Base-by-base conservation (phyloP, 2,329 filamentous ascomycete genomes). In the Parastagonospora avenae region DNA sequence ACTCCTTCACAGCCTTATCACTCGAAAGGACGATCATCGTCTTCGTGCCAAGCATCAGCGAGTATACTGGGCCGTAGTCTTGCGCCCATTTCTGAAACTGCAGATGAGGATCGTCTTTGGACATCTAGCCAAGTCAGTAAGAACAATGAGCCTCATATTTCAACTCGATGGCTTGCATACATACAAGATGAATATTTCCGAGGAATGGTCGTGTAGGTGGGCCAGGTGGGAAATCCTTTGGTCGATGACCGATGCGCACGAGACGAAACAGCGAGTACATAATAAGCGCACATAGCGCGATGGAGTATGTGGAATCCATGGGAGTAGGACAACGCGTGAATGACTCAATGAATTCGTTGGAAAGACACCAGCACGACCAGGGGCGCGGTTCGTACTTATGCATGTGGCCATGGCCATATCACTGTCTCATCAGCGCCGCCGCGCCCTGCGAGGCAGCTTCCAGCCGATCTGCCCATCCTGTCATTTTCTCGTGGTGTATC, bases 61-160 rank as follows among this genome's bases (percentile, higher is more conserved):
- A 79, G 64, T 80, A 84, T 0, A 84, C 64, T 0, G 79, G 77
- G 0, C 80, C 77, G 41, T 83, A 83, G 57, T 82, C 72, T 2
- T 76, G 55, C 0, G 80, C 80, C 82, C 82, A 84, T 59, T 79
- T 76, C 35, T 79, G 65, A 48, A 81, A 81, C 49, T 81, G 77
- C 0, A 77, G 52, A 49, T 82, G 77, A 0, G 64, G 63, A 31
- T 79, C 63, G 4, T 67, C 39, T 2, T 44, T 44, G 9, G 42
- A 15, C 31, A 44, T 62, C 64, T 0, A 78, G 7, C 24, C 35
- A 12, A 4, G 28, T 24, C 11, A 39, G 16, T 24, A 12, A 10
- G 1, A 9, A n/a, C 4, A 14, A n/a, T n/a, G n/a, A n/a, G n/a
- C n/a, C n/a, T n/a, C n/a, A n/a, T n/a, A n/a, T n/a, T n/a, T n/a